These are phyloP conservation scores for Chrysanthemum makinoi DNA, from an alignment of 129 eudicot species.

Conservation along the genomic window DNA sequence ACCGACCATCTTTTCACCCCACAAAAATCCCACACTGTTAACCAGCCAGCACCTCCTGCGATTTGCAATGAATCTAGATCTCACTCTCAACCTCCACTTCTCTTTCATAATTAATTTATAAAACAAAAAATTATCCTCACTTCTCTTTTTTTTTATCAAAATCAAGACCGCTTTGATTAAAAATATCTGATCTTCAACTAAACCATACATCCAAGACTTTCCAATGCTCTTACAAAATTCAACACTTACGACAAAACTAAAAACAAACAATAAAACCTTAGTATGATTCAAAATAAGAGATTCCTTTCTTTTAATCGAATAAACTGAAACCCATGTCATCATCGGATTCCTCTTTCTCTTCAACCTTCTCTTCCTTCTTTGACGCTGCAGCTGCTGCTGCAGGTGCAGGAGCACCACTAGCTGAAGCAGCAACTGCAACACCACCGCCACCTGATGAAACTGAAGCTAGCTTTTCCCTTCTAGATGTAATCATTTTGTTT, in stretches of 20 bases:
- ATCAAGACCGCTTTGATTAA: constrained; percentile 26
- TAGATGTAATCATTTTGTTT: constrained; percentile 59
- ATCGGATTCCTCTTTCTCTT: constrained; percentile 69
- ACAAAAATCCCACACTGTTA: no score
- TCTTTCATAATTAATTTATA: no score
- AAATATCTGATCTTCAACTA: constrained; percentile 2
- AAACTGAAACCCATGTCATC: constrained; percentile 44
- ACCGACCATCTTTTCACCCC: no score
- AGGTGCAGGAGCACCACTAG: constrained; percentile 46
- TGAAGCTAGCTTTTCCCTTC: constrained; percentile 67
- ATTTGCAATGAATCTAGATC: no score
- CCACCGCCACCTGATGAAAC: constrained; percentile 70
- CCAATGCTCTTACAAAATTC: constrained; percentile 15
- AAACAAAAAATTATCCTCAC: no score
- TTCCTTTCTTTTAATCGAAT: constrained; percentile 9
- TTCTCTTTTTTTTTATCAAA: no score
- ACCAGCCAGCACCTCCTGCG: no score
- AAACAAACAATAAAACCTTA: not conserved
- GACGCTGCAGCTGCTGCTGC: constrained; percentile 53
- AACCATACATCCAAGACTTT: constrained; percentile 22
- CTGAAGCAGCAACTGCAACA: constrained; percentile 39
- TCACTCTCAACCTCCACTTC: no score
- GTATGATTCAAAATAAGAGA: constrained; percentile 4
- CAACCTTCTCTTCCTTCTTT: constrained; percentile 62
- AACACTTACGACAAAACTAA: constrained; percentile 9